Evolutionary conservation across 164 flowering plant species (phyloP).

Genomic region (Piper betle): DNA sequence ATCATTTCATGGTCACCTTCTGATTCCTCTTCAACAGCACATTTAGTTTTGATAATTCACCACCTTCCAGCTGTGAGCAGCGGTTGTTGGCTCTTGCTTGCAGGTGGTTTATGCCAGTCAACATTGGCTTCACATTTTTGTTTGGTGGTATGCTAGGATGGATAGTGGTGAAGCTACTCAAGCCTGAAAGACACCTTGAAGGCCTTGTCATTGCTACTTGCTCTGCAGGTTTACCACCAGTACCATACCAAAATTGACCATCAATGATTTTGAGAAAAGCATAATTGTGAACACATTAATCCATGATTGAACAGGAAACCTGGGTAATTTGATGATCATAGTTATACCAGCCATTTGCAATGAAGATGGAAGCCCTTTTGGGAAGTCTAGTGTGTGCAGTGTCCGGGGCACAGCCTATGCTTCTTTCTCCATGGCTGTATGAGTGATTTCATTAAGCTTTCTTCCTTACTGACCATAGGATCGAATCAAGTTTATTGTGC

Average conservation of each 20-base stretch:
- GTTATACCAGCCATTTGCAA: constrained; percentile 73
- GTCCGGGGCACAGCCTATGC: constrained; percentile 65
- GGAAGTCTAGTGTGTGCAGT: constrained; percentile 30
- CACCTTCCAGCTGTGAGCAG: not conserved
- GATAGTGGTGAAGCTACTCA: constrained; percentile 57
- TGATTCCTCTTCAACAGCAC: not conserved
- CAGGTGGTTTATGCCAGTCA: constrained; percentile 99
- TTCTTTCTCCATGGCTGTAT: constrained; percentile 95
- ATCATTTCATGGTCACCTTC: constrained; percentile 69
- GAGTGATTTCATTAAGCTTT: not conserved
- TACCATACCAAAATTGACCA: not conserved
- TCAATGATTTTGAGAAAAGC: not conserved
- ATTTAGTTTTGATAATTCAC: too few species aligned
- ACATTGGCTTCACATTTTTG: constrained; percentile 61
- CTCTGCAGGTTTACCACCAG: constrained; percentile 44
- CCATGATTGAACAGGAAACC: constrained; percentile 40
- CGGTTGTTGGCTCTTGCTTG: not conserved
- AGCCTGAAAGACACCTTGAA: constrained; percentile 55
- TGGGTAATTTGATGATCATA: constrained; percentile 72
- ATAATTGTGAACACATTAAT: not conserved
- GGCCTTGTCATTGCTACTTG: constrained; percentile 73
- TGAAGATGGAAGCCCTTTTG: constrained; percentile 70
- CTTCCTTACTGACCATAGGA: not conserved
- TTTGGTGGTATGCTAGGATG: constrained; percentile 80
- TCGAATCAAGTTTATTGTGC: not conserved